Evolutionary conservation across 257 asterid species (phyloP), one percentile per base, ranked within the genome.

Genomic region (Nicotiana obtusifolia): DNA sequence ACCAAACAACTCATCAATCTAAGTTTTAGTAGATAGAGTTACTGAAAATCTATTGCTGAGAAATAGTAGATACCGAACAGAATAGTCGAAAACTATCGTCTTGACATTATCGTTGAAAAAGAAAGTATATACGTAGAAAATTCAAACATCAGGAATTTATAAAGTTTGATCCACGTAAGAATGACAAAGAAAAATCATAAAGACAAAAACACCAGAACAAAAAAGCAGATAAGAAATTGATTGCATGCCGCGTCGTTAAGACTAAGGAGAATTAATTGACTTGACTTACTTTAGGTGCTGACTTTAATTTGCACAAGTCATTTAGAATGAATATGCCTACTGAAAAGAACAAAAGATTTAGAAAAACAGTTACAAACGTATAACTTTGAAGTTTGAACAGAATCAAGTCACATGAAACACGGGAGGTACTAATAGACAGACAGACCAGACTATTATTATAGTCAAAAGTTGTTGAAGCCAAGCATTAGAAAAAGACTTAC

Each of bases 201-300:
- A 44, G 60, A 71, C 22, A 57, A 49, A 49, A 75, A 75, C 79
- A 75, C 9, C 24, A 49, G 16, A 47, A 49, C 79, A 75, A 75
- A 15, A 75, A 49, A 24, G 35, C 79, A 75, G 62, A 75, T 75
- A 7, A 49, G 79, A 75, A 15, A 75, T 75, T 75, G 79, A 75
- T 75, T 47, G 79, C 79, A 49, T 75, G 41, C 41, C 62, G 44
- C 61, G 61, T 75, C 62, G 24, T 75, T 3, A 47, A 22, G 79
- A 24, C 24, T 73, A 73, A 49, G 41, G 31, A 73, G 62, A 73
- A 73, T 47, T 47, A 47, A 73, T 47, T 73, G 61, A 22, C 9
- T 75, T 49, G 61, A 75, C 44, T 75, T 47, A 49, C 15, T 24
- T 24, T 73, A 22, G 17, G 16, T 49, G 26, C 77, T 41, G 62